A percentile compares a stretch with the other conserved stretches of the same genome.
Conservation (phyloP, 495 filamentous ascomycete genomes). For the Rhizodiscina lignyota region DNA sequence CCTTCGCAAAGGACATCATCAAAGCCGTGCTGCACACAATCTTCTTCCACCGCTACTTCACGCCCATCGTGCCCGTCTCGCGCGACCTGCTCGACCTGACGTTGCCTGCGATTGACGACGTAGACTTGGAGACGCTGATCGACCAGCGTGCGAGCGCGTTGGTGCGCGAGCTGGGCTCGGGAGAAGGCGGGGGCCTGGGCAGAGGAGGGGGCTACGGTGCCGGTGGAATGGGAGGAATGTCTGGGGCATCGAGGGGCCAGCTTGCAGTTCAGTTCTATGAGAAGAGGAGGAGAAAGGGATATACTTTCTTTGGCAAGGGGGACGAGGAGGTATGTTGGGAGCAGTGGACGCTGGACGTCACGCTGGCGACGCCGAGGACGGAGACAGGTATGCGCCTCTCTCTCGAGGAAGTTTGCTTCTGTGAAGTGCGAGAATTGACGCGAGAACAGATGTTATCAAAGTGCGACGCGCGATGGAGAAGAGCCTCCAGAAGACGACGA, state of each 20-base stretch:
- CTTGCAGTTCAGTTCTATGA: constrained; percentile 91
- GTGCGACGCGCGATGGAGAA: constrained; percentile 77
- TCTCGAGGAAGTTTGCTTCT: not conserved
- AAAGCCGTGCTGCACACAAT: constrained; percentile 92
- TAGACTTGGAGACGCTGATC: constrained; percentile 81
- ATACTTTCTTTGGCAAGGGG: constrained; percentile 55
- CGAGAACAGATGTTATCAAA: constrained; percentile 57
- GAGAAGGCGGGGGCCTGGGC: constrained; percentile 5
- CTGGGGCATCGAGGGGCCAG: too few relatives aligned
- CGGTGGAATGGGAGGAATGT: constrained; percentile 29
- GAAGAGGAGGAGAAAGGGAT: constrained; percentile 62
- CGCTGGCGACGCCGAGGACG: constrained; percentile 71
- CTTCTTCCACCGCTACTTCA: constrained; percentile 98
- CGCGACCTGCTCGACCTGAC: constrained; percentile 87
- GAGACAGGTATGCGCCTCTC: constrained; percentile 52
- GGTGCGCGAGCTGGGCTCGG: constrained; percentile 37
- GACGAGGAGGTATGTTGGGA: constrained; percentile 97
- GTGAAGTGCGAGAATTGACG: constrained; percentile 1
- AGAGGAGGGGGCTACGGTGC: not conserved
- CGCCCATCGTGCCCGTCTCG: constrained; percentile 62
- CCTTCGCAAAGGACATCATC: constrained; percentile 67
- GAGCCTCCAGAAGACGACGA: constrained; percentile 64
- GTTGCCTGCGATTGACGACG: constrained; percentile 74
- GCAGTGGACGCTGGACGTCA: constrained; percentile 83
- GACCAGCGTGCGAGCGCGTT: constrained; percentile 68